phyloP scores from a whole-genome alignment of 2,329 filamentous ascomycete genomes.

The Didymella keratinophila region DNA sequence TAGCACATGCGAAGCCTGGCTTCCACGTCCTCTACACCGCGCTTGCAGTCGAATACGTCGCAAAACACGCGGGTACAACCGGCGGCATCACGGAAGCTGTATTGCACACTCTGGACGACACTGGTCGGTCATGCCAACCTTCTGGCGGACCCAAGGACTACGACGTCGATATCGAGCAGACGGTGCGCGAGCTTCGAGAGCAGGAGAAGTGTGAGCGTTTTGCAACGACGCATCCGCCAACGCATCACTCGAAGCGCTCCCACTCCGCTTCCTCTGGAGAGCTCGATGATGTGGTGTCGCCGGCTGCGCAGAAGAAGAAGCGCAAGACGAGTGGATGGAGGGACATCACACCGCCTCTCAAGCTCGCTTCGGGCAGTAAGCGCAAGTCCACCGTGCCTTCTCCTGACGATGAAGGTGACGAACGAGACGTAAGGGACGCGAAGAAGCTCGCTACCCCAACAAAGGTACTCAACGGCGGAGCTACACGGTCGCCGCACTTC shows the following conservation, averaged over 20 bases:
- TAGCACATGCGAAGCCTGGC: background rate
- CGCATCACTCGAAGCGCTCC: too few relatives aligned
- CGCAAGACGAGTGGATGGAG: background rate
- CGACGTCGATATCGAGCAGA: background rate
- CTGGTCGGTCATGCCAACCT: background rate
- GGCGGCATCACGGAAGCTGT: background rate
- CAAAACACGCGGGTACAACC: background rate
- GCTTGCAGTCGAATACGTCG: background rate
- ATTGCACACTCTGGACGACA: background rate
- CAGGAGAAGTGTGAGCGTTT: too few relatives aligned
- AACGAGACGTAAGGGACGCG: too few relatives aligned
- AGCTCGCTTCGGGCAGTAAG: too few relatives aligned
- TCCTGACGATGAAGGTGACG: too few relatives aligned
- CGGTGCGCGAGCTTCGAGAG: too few relatives aligned
- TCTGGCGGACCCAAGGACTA: background rate
- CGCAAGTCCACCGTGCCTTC: too few relatives aligned
- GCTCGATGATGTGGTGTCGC: background rate
- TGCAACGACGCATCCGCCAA: too few relatives aligned
- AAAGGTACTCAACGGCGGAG: too few relatives aligned
- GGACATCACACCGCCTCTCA: too few relatives aligned
- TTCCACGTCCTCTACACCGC: background rate
- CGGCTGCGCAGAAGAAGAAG: background rate
- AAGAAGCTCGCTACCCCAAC: too few relatives aligned
- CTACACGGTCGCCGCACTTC: too few relatives aligned
- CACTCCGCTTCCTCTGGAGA: background rate